Base-by-base conservation (phyloP, 345 rosid genomes). In the Arabidopsis suecica region DNA sequence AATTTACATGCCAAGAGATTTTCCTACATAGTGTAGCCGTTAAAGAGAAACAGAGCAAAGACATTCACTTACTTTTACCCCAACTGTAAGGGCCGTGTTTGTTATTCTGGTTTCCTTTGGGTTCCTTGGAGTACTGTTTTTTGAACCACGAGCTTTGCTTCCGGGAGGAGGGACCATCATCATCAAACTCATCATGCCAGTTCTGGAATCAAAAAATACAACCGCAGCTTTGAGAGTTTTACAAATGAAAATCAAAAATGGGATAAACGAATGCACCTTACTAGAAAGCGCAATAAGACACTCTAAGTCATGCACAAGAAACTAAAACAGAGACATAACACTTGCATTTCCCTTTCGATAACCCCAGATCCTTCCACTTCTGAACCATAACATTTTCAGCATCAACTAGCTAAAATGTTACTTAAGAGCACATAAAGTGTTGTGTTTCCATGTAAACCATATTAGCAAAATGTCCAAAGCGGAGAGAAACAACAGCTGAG, bases 101-200 rank as follows among this genome's bases (percentile, higher is more conserved):
- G 69, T 77, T 78, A 69, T 75, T 77, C 69, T 34, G 9, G 7
- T 79, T 79, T 23, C 71, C 82, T 78, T 78, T 80, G 10, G 88
- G 58, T 61, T 88, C 86, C 73, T 62, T 86, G 13, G 62, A 48
- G 62, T 80, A 81, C 25, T 86, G 79, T 16, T 82, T 84, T 72
- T 76, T 85, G 74, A 84, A 89, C 97, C 97, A 86, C 0, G 97
- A 86, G 47, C 78, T 48, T 11, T 72, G 85, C 73, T 80, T 77
- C 44, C 86, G 81, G 44, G 89, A 82, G 6, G 34, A 65, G 5
- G 67, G 80, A 53, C 59, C 68, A 48, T 88, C 83, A 50, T 88
- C 83, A 57, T 77, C 80, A 82, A 79, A 74, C 50, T 78, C 88
- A 73, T 83, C 76, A 42, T 74, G 75, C 89, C 86, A 87, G 23